Base-by-base conservation (phyloP, 495 filamentous ascomycete genomes). In the Extremus antarcticus region DNA sequence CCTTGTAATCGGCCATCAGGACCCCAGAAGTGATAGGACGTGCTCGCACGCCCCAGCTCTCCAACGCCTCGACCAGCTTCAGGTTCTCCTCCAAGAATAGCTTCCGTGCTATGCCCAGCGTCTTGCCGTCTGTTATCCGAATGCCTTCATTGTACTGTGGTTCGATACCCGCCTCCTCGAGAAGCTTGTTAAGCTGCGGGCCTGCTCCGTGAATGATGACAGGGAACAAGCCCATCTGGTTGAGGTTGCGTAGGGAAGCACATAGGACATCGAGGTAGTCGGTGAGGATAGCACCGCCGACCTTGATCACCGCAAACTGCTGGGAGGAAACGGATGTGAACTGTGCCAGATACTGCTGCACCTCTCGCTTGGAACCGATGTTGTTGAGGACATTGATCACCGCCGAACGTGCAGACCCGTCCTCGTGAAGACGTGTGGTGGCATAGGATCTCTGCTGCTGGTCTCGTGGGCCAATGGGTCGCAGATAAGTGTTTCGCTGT, bases 271-370 rank as follows among this genome's bases (percentile, higher is more conserved):
- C 85, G 50, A 94, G 77, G 73, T 95, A 88, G 69, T 97, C 91
- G 56, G 91, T 95, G 62, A 98, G 83, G 63, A 97, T 97, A 50
- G 94, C 92, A 50, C 92, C 92, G 21, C 92, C 92, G 50, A 98
- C 94, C 76, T 98, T 98, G 70, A 98, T 96, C 50, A 98, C 92
- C 62, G 92, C 92, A 70, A 98, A 98, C 65, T 95, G 89, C 76
- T 96, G 91, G 3, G 88, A 94, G 21, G 91, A 94, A 47, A 96
- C 92, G 32, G 90, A 95, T 53, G 85, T 92, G 77, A 98, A 98
- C 67, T 96, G 90, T 48, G 91, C 94, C 51, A 97, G 83, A 73
- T 98, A 97, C 67, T 97, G 94, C 75, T 97, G 87, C 39, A 95
- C 90, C 73, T 98, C 92, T 50, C 92, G 79, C 78, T 95, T 96